Percentiles rank a stretch among this genome's conserved stretches.
phyloP scores from a whole-genome alignment of 169 alveolate genomes.

The Eimeria maxima region DNA sequence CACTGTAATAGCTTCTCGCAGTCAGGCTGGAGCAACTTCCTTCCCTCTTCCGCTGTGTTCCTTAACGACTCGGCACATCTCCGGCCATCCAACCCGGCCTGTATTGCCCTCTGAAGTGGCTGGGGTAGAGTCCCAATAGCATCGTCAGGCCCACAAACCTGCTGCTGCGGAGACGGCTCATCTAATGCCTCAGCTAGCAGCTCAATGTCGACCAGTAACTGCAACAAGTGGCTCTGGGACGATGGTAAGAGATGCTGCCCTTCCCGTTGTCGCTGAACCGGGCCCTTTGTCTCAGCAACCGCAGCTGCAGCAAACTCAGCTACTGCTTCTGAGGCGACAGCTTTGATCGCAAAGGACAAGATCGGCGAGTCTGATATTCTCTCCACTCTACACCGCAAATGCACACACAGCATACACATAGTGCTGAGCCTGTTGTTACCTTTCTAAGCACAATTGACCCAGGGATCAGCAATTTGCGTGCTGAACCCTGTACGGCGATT shows the following conservation, averaged over 20 bases:
- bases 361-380: background rate
- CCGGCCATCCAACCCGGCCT: constrained; percentile 36
- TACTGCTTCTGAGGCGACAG: constrained; percentile 49
- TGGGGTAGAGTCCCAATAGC: background rate
- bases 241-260: background rate
- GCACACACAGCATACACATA: background rate
- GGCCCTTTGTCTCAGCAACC: background rate
- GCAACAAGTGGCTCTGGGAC: constrained; percentile 26
- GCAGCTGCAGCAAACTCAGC: constrained; percentile 32
- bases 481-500: background rate
- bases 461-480: background rate
- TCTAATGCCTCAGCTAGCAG: constrained; percentile 50
- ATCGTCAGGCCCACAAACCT: background rate
- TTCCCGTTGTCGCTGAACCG: background rate
- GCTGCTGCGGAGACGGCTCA: constrained; percentile 9
- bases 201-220: constrained; percentile 40
- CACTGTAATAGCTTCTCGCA: background rate
- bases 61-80: constrained; percentile 30
- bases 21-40: constrained; percentile 47
- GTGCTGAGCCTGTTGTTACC: background rate
- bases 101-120: constrained; percentile 7
- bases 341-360: constrained; percentile 35
- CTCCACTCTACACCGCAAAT: constrained; percentile 19
- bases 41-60: constrained; percentile 1
- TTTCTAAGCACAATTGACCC: background rate